Evolutionary conservation across 176 grass and related monocot genomes (phyloP).

Genomic region (Echinochloa phyllopogon): DNA sequence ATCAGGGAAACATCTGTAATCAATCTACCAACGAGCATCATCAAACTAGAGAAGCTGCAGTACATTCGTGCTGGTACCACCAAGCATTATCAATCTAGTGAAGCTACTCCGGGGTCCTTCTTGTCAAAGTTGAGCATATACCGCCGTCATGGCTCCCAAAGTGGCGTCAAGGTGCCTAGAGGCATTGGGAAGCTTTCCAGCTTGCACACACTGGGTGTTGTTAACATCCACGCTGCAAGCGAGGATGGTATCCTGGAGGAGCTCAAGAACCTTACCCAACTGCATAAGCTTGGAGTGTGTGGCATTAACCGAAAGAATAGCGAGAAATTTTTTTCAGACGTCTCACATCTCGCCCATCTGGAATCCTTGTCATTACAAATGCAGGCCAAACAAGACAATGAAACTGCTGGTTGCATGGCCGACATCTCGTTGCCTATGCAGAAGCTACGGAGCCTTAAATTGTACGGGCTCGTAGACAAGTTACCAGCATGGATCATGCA

Average conservation of each 20-base stretch:
- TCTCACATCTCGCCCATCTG: background rate
- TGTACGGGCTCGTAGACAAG: background rate
- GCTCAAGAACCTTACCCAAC: conserved; percentile 1
- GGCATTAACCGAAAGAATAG: conserved; percentile 10
- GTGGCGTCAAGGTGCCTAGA: background rate
- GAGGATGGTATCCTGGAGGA: background rate
- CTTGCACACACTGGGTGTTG: background rate
- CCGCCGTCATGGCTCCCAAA: background rate
- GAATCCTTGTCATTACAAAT: background rate
- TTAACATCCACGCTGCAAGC: background rate
- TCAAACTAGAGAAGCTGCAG: conserved; percentile 11
- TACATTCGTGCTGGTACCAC: conserved; percentile 21
- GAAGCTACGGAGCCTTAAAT: background rate
- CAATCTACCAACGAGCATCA: background rate
- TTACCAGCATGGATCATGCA: background rate
- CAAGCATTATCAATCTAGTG: too few species aligned
- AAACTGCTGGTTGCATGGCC: background rate
- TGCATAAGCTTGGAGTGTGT: conserved; percentile 10
- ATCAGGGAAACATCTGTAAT: background rate
- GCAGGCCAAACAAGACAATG: background rate
- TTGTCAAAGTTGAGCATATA: background rate
- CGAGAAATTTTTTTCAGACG: background rate
- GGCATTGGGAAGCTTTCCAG: background rate
- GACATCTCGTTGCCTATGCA: background rate
- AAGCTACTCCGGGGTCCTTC: background rate